phyloP scores from a whole-genome alignment of 2,329 filamentous ascomycete species.

The Gaeumannomyces sp. region DNA sequence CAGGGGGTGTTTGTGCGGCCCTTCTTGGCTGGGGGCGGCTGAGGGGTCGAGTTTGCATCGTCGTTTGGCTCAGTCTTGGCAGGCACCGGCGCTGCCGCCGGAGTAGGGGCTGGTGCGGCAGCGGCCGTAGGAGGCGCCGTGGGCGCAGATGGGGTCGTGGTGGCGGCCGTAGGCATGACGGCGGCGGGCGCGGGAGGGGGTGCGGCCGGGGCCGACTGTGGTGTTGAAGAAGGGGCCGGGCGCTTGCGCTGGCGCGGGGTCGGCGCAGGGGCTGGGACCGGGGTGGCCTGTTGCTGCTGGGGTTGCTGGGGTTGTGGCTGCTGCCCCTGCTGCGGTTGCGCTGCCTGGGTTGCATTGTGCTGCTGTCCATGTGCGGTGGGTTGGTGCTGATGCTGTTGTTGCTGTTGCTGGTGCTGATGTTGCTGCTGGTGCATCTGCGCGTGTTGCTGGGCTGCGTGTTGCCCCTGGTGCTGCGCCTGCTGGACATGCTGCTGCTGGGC shows the following conservation, averaged over 20 bases:
- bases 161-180: constrained; percentile 21
- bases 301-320: constrained; percentile 30
- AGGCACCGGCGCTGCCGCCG: constrained; percentile 19
- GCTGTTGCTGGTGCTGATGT: constrained; percentile 30
- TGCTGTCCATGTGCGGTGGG: constrained; percentile 20
- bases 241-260: constrained; percentile 33
- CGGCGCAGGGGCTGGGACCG: constrained; percentile 23
- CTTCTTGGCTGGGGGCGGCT: constrained; percentile 69
- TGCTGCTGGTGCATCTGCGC: constrained; percentile 19
- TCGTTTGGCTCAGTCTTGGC: constrained; percentile 22
- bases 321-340: constrained; percentile 25
- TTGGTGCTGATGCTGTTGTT: constrained; percentile 27
- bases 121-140: constrained; percentile 19
- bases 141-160: constrained; percentile 29
- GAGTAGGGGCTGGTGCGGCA: constrained; percentile 9
- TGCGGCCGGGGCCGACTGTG: constrained; percentile 18
- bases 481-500: constrained; percentile 29
- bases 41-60: constrained; percentile 26
- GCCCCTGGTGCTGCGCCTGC: constrained; percentile 29
- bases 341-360: constrained; percentile 22
- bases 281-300: constrained; percentile 22
- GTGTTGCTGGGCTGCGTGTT: constrained; percentile 22
- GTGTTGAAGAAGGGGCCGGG: constrained; percentile 26
- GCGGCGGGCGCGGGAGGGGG: constrained; percentile 29
- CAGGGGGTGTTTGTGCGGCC: constrained; percentile 97